These are phyloP conservation scores for Endotrypanum monterogeii DNA, from an alignment of 208 protist species.

Conservation along the genomic window DNA sequence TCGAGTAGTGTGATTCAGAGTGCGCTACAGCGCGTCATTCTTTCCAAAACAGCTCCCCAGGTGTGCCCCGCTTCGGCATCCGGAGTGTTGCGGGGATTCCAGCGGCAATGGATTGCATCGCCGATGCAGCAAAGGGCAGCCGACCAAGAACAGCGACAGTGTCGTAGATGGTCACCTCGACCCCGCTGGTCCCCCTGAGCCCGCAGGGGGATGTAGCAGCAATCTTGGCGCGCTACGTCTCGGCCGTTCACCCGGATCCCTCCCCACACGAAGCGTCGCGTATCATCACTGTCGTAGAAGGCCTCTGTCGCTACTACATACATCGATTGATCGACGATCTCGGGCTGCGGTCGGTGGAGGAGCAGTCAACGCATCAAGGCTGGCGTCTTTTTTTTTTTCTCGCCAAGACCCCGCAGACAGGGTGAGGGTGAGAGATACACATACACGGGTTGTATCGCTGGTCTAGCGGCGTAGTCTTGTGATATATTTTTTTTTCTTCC, in stretches of 20 bases:
- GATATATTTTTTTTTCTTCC: no score
- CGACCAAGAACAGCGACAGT: neutral
- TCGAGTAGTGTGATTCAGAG: neutral
- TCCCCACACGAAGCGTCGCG: slow-evolving; percentile 10
- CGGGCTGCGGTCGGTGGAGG: slow-evolving; percentile 9
- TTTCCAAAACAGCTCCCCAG: neutral
- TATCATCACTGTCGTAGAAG: slow-evolving; percentile 5
- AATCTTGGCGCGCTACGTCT: slow-evolving; percentile 6
- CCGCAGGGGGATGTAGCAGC: neutral
- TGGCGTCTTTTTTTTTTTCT: no score
- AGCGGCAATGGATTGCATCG: slow-evolving; percentile 22
- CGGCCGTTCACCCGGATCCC: slow-evolving; percentile 14
- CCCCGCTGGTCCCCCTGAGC: neutral
- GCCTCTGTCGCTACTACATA: slow-evolving; percentile 17
- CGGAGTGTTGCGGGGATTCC: slow-evolving; percentile 41
- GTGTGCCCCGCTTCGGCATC: slow-evolving; percentile 28
- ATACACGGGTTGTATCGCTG: no score
- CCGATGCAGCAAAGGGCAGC: slow-evolving; percentile 5
- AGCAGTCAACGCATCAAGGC: no score
- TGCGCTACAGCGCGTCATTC: neutral
- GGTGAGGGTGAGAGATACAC: no score
- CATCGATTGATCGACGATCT: slow-evolving; percentile 12
- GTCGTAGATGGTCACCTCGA: neutral
- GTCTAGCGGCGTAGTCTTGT: no score
- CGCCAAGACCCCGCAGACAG: no score